Percentiles rank a stretch among this genome's conserved stretches.
Evolutionary conservation across 192 early-diverging fungal genomes (phyloP).

Genomic region (Rhizophagus clarus): DNA sequence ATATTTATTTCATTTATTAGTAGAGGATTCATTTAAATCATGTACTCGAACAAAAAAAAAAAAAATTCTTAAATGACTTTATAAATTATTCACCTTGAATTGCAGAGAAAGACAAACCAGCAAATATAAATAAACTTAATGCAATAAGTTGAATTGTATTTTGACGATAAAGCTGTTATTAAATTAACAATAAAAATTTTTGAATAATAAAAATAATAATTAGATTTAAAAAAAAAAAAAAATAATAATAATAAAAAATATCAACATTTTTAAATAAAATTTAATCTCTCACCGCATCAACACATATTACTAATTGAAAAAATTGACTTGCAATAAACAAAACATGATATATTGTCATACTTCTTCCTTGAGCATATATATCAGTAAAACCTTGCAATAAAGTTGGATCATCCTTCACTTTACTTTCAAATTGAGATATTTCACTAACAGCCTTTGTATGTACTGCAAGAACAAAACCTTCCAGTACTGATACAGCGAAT

Average conservation of each 20-base stretch:
- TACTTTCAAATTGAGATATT: neutral
- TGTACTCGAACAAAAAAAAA: no score
- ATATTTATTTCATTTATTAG: neutral
- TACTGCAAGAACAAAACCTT: slow-evolving; percentile 52
- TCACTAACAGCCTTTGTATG: slow-evolving; percentile 35
- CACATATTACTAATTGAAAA: slow-evolving; percentile 78
- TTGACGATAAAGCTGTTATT: slow-evolving; percentile 73
- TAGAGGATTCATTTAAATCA: neutral
- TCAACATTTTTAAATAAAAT: no score
- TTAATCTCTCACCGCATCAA: slow-evolving; percentile 79
- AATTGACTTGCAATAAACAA: slow-evolving; percentile 88
- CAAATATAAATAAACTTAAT: slow-evolving; percentile 65
- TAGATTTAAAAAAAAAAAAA: no score
- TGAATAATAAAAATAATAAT: no score
- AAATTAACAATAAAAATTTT: neutral
- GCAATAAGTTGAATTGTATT: slow-evolving; percentile 92
- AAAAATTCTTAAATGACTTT: slow-evolving; percentile 28
- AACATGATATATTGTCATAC: slow-evolving; percentile 79
- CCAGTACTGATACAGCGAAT: slow-evolving; percentile 53
- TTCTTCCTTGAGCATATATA: slow-evolving; percentile 48
- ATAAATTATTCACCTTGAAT: slow-evolving; percentile 61
- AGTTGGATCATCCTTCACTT: neutral
- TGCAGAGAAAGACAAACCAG: slow-evolving; percentile 64
- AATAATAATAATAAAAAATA: no score
- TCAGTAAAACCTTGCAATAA: neutral